These are phyloP conservation scores for Dendryphion nanum DNA, from an alignment of 2,329 filamentous ascomycete species.

Conservation along the genomic window DNA sequence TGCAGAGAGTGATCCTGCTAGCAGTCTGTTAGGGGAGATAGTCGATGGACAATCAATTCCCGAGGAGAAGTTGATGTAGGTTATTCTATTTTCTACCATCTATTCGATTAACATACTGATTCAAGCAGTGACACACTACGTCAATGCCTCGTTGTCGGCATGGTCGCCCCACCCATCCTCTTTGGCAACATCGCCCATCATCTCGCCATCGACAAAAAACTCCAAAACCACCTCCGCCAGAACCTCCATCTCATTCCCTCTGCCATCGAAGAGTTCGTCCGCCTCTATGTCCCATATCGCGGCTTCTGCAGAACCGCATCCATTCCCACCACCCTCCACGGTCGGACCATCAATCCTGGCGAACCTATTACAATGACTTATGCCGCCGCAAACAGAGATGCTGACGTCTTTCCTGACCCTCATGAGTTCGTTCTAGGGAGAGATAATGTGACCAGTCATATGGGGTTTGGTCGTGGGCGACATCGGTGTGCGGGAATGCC, in stretches of 20 bases:
- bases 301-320: constrained; percentile 9
- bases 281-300: constrained; percentile 12
- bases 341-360: neutral
- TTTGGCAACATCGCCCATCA: constrained; percentile 9
- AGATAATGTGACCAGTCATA: constrained; percentile 2
- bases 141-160: constrained; percentile 12
- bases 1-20: neutral
- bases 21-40: neutral
- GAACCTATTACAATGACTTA: neutral
- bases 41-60: neutral
- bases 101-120: neutral
- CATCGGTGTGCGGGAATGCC: constrained; percentile 6
- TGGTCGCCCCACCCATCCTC: constrained; percentile 13
- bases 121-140: constrained; percentile 3
- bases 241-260: constrained; percentile 5
- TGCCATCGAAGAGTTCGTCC: constrained; percentile 12
- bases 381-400: neutral
- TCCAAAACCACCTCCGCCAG: neutral
- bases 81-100: neutral
- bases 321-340: neutral
- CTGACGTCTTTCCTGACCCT: neutral
- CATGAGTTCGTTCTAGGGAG: constrained; percentile 3
- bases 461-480: constrained; percentile 4
- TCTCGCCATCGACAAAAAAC: constrained; percentile 1
- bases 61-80: neutral